A percentile compares a stretch with the other conserved stretches of the same genome.
Evolutionary conservation across 345 rosid genomes (phyloP).

Genomic region (Gossypium stocksii): DNA sequence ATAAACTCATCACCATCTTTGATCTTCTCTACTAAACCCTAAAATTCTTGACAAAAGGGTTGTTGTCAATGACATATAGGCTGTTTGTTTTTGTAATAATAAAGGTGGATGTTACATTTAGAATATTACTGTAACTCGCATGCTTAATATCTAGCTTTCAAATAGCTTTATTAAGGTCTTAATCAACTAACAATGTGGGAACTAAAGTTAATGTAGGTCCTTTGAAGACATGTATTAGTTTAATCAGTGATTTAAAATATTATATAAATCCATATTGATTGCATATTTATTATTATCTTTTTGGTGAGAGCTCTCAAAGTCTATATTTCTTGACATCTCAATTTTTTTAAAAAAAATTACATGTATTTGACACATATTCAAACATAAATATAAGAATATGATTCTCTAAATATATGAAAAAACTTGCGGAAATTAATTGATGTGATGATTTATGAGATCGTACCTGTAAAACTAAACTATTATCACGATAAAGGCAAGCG

Average conservation of each 20-base stretch:
- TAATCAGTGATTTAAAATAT: conserved; percentile 10
- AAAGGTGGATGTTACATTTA: conserved; percentile 34
- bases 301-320: too few species aligned
- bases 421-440: background rate
- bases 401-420: background rate
- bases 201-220: conserved; percentile 23
- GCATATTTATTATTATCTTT: too few species aligned
- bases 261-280: background rate
- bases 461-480: too few species aligned
- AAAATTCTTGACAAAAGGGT: background rate
- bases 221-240: background rate
- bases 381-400: background rate
- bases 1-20: too few species aligned
- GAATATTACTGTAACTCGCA: conserved; percentile 21
- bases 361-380: background rate
- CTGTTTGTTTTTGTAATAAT: conserved; percentile 7
- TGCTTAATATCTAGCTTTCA: conserved; percentile 24
- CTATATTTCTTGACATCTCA: too few species aligned
- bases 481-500: too few species aligned
- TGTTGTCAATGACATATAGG: background rate
- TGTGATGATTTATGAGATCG: too few species aligned
- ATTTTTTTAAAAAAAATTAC: background rate
- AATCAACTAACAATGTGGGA: conserved; percentile 47
- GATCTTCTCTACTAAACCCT: too few species aligned
- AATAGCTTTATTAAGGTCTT: conserved; percentile 30